phyloP scores from a whole-genome alignment of 2,329 filamentous ascomycete genomes.

The Ophiocordyceps robertsii region DNA sequence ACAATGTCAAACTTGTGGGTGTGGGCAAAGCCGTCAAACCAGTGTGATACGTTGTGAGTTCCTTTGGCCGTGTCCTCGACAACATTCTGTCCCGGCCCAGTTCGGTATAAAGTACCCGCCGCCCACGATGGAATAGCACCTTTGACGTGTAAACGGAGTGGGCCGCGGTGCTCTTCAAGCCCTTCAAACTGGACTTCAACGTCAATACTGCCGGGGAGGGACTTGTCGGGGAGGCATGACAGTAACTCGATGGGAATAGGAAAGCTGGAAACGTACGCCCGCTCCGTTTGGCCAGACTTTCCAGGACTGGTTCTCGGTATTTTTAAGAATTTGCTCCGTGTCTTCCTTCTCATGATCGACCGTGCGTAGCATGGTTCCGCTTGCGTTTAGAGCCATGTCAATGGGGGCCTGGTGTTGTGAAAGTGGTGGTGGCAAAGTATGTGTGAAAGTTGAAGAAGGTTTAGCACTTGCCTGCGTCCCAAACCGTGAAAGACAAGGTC shows the following conservation, averaged over 20 bases:
- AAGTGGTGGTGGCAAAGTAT: too few species aligned
- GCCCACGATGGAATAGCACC: constrained; percentile 60
- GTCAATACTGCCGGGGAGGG: neutral
- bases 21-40: constrained; percentile 69
- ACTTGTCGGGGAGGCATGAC: neutral
- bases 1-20: constrained; percentile 61
- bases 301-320: neutral
- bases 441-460: too few species aligned
- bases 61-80: constrained; percentile 44
- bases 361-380: too few species aligned
- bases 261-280: neutral
- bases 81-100: constrained; percentile 54
- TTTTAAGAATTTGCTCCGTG: too few species aligned
- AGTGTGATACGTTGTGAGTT: constrained; percentile 53
- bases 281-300: neutral
- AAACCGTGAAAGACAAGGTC: too few species aligned
- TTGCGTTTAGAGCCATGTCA: too few species aligned
- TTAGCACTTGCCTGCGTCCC: too few species aligned
- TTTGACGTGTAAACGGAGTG: constrained; percentile 47
- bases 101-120: constrained; percentile 59
- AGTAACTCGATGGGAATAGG: too few species aligned
- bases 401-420: too few species aligned
- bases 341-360: too few species aligned
- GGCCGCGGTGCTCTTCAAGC: constrained; percentile 51
- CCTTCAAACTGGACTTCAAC: constrained; percentile 44